phyloP scores from a whole-genome alignment of 1,284 basidiomycete species.

The Cutaneotrichosporon sp. region DNA sequence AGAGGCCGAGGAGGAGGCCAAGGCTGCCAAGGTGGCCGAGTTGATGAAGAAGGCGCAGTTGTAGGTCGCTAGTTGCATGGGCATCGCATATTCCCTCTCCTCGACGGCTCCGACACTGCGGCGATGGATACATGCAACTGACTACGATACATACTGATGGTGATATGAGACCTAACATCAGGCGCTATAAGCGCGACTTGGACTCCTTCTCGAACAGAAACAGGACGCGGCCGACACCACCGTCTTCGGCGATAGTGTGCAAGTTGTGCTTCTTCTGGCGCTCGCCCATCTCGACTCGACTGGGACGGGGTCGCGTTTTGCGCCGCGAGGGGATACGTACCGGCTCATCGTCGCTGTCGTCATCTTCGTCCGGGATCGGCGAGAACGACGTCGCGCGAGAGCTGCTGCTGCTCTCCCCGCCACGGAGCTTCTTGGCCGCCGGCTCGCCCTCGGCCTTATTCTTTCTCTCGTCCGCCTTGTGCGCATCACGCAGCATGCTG shows the following conservation, averaged over 20 bases:
- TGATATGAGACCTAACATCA: too few relatives aligned
- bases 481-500: conserved; percentile 32
- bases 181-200: conserved; percentile 23
- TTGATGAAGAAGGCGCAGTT: conserved; percentile 3
- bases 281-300: background rate
- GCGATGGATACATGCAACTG: background rate
- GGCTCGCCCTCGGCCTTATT: background rate
- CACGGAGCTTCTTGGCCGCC: background rate
- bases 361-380: background rate
- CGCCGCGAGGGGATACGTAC: background rate
- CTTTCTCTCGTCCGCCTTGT: conserved; percentile 4
- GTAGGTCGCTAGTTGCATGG: conserved; percentile 3
- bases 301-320: background rate
- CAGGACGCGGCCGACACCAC: conserved; percentile 38
- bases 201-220: conserved; percentile 46
- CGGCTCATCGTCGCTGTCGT: conserved; percentile 5
- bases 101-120: background rate
- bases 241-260: conserved; percentile 23
- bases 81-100: conserved; percentile 2
- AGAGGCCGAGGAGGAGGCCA: background rate
- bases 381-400: background rate
- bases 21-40: conserved; percentile 1
- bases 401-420: background rate
- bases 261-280: conserved; percentile 33
- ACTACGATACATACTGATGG: too few relatives aligned